Percentiles rank a stretch among this genome's conserved stretches.
phyloP scores from a whole-genome alignment of 768 basidiomycete genomes.

The Podaxis sp. region DNA sequence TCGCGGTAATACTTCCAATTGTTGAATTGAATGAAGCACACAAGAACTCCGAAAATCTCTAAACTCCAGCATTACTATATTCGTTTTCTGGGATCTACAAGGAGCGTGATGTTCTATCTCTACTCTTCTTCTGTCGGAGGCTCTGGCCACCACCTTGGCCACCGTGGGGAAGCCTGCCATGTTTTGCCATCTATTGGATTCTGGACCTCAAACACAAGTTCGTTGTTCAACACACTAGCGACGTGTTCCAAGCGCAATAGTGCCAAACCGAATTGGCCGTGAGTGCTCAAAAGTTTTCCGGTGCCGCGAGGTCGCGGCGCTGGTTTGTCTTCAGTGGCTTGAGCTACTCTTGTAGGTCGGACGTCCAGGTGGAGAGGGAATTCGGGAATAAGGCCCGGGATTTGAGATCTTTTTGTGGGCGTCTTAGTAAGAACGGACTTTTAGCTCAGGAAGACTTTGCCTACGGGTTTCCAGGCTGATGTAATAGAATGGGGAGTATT shows the following conservation, averaged over 20 bases:
- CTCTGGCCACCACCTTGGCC: constrained; percentile 64
- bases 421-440: constrained; percentile 1
- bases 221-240: constrained; percentile 49
- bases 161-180: constrained; percentile 60
- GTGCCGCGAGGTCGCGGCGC: constrained; percentile 64
- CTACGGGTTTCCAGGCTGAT: constrained; percentile 34
- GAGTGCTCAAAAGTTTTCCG: constrained; percentile 71
- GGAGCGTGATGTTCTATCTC: neutral
- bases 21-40: neutral
- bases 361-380: constrained; percentile 40
- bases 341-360: constrained; percentile 20
- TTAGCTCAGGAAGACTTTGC: constrained; percentile 22
- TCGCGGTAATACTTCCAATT: neutral
- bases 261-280: constrained; percentile 67
- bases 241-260: constrained; percentile 80
- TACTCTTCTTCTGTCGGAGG: constrained; percentile 12
- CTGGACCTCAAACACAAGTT: constrained; percentile 41
- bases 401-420: constrained; percentile 11
- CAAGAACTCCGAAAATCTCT: neutral
- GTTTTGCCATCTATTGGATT: constrained; percentile 29
- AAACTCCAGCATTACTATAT: neutral
- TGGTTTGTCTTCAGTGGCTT: constrained; percentile 18
- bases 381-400: constrained; percentile 15
- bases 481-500: constrained; percentile 75
- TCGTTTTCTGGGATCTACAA: neutral